phyloP scores from a whole-genome alignment of 2,329 filamentous ascomycete genomes.

The Curvularia hawaiiensis region DNA sequence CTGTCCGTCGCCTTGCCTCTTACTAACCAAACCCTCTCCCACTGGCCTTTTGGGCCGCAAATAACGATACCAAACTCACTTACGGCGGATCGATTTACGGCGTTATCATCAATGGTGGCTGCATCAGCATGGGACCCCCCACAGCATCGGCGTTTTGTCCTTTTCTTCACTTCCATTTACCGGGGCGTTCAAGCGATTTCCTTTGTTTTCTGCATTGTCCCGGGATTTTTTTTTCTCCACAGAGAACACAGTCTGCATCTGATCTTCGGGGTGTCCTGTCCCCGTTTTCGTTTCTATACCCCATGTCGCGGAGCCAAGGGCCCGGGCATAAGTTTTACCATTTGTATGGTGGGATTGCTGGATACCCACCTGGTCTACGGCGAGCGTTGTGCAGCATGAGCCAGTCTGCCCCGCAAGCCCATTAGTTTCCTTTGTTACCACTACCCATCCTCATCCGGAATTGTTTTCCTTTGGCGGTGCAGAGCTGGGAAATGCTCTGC shows the following conservation, averaged over 20 bases:
- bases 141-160: conserved; percentile 41
- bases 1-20: conserved; percentile 46
- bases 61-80: conserved; percentile 38
- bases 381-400: conserved; percentile 32
- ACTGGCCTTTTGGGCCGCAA: conserved; percentile 34
- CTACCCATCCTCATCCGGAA: conserved; percentile 42
- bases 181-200: conserved; percentile 46
- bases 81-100: conserved; percentile 45
- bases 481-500: conserved; percentile 38
- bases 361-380: conserved; percentile 35
- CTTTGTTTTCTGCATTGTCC: conserved; percentile 34
- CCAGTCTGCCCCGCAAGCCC: conserved; percentile 36
- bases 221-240: conserved; percentile 31
- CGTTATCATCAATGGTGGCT: conserved; percentile 44
- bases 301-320: conserved; percentile 26
- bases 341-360: conserved; percentile 34
- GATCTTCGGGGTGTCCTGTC: conserved; percentile 27
- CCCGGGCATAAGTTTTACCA: conserved; percentile 29
- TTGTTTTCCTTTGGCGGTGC: conserved; percentile 33
- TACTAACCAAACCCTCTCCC: conserved; percentile 35
- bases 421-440: conserved; percentile 43
- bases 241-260: conserved; percentile 27
- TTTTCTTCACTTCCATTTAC: conserved; percentile 25
- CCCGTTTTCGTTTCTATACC: conserved; percentile 42
- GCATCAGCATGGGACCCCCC: conserved; percentile 38